Percentiles rank a stretch among this genome's conserved stretches.
Conservation (phyloP, 805 yeast genomes). For the Maudiozyma turicensis region DNA sequence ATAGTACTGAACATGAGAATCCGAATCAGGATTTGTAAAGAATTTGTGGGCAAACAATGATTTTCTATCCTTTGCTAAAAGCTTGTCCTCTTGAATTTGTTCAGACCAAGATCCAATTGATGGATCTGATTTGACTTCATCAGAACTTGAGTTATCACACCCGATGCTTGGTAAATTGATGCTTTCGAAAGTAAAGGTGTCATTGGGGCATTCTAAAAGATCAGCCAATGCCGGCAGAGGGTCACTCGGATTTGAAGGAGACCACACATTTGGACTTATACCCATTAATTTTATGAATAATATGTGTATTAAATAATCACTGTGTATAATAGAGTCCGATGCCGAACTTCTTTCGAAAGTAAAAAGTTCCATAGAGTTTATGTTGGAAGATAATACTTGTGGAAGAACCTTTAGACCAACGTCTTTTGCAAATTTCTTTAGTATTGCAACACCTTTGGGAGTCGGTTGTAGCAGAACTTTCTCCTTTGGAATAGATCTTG, state of each 20-base stretch:
- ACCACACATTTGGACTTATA: conserved; percentile 58
- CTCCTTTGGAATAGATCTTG: conserved; percentile 39
- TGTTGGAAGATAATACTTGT: conserved; percentile 40
- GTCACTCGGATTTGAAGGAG: conserved; percentile 45
- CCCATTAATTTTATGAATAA: conserved; percentile 61
- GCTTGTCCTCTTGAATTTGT: conserved; percentile 5
- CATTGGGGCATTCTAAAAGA: conserved; percentile 24
- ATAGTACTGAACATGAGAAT: conserved; percentile 71
- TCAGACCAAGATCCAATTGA: conserved; percentile 8
- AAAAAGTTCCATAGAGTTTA: conserved; percentile 67
- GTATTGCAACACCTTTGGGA: conserved; percentile 74
- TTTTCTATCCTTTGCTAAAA: conserved; percentile 17
- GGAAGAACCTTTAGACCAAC: conserved; percentile 44
- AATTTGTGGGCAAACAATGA: conserved; percentile 69
- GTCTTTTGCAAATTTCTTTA: conserved; percentile 49
- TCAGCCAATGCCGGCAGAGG: conserved; percentile 32
- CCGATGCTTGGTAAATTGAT: conserved; percentile 6
- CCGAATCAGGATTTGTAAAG: conserved; percentile 85
- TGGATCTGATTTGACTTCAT: neutral
- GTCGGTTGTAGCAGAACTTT: conserved; percentile 64
- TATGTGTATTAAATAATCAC: conserved; percentile 54
- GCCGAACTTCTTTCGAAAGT: conserved; percentile 52
- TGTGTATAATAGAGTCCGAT: conserved; percentile 51
- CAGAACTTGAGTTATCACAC: neutral
- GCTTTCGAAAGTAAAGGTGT: conserved; percentile 30